Percentiles rank a stretch among this genome's conserved stretches.
Evolutionary conservation across 73 alveolate genomes (phyloP).

Genomic region (Urostyla sp.): DNA sequence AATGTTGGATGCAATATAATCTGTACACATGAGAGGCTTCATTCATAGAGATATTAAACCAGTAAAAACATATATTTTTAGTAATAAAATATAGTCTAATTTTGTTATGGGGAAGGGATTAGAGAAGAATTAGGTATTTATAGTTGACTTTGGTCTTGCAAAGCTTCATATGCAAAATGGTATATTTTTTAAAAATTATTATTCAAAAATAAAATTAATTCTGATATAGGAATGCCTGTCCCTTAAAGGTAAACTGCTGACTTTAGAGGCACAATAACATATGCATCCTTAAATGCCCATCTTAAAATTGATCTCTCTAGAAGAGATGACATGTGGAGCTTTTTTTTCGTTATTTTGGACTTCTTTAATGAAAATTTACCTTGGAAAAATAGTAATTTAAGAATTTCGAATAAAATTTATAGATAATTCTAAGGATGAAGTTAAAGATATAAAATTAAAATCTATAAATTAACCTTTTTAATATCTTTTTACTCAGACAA

Average conservation of each 20-base stretch:
- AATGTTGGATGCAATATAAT: slow-evolving; percentile 79
- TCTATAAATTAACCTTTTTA: slow-evolving; percentile 70
- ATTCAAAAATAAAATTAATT: background rate
- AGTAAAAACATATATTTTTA: slow-evolving; percentile 40
- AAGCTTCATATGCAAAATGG: slow-evolving; percentile 67
- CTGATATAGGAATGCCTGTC: slow-evolving; percentile 52
- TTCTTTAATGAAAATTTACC: slow-evolving; percentile 75
- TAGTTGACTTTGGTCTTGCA: slow-evolving; percentile 87
- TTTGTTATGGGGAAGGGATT: slow-evolving; percentile 60
- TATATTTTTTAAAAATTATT: no score
- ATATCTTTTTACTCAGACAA: slow-evolving; percentile 67
- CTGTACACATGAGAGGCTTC: slow-evolving; percentile 76
- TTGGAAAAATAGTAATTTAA: slow-evolving; percentile 71
- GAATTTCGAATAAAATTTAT: background rate
- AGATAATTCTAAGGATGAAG: slow-evolving; percentile 58
- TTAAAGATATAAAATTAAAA: slow-evolving; percentile 63
- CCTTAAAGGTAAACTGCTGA: slow-evolving; percentile 68
- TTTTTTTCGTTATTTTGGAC: slow-evolving; percentile 74
- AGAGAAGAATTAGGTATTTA: slow-evolving; percentile 63
- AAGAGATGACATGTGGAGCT: slow-evolving; percentile 85
- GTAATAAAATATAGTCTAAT: slow-evolving; percentile 60
- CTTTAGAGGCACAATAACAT: slow-evolving; percentile 85
- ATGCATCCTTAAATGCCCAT: slow-evolving; percentile 87
- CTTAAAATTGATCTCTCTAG: slow-evolving; percentile 70
- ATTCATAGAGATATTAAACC: slow-evolving; percentile 89